A percentile compares a stretch with the other conserved stretches of the same genome.
Conservation (phyloP, 148 eudicot genomes). For the Talinum fruticosum region DNA sequence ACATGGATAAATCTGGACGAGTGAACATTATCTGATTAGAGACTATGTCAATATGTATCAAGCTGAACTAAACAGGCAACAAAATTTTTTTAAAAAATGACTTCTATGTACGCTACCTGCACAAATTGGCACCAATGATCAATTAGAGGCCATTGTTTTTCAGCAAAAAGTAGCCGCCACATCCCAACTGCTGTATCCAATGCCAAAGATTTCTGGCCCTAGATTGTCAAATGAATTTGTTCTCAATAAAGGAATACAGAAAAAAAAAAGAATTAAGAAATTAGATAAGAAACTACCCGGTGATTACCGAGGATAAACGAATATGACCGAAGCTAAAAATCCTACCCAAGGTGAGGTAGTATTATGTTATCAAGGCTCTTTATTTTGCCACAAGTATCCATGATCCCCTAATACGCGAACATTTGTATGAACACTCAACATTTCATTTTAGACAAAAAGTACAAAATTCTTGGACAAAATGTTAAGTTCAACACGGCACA, state of each 20-base stretch:
- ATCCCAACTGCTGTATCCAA: constrained; percentile 97
- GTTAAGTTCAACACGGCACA: too few species aligned
- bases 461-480: too few species aligned
- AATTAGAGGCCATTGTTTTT: constrained; percentile 88
- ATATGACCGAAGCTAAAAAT: background rate
- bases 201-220: constrained; percentile 98
- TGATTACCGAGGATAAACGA: background rate
- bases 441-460: too few species aligned
- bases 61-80: too few species aligned
- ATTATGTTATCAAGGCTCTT: too few species aligned
- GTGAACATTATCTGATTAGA: background rate
- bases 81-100: background rate
- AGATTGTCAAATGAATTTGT: constrained; percentile 1
- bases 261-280: background rate
- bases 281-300: background rate
- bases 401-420: too few species aligned
- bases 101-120: constrained; percentile 47
- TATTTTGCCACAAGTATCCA: too few species aligned
- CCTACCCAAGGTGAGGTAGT: background rate
- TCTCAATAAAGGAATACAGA: background rate
- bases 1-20: background rate
- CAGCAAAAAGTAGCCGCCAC: constrained; percentile 92
- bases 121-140: constrained; percentile 95
- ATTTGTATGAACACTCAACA: too few species aligned
- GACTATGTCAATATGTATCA: background rate